Evolutionary conservation across 371 early-diverging fungal genomes (phyloP).

Genomic region (Dinochytrium kinnereticum): DNA sequence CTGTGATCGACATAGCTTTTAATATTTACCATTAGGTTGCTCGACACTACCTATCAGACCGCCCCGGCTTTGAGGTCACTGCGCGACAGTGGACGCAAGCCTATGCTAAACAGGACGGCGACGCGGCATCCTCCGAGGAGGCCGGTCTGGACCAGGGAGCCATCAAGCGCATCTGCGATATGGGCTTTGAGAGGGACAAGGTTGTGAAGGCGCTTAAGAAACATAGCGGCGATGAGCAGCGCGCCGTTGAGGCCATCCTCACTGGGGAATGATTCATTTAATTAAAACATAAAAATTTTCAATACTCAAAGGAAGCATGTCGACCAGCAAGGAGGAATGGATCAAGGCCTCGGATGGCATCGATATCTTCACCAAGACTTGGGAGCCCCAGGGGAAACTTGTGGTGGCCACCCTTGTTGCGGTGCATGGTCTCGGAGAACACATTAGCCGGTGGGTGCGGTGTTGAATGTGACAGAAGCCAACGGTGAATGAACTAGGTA

Average conservation of each 20-base stretch:
- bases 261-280: constrained; percentile 14
- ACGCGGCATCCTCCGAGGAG: constrained; percentile 16
- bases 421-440: constrained; percentile 33
- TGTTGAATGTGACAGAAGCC: not conserved
- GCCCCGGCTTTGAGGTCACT: constrained; percentile 45
- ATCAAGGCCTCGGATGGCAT: constrained; percentile 23
- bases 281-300: not conserved
- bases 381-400: constrained; percentile 22
- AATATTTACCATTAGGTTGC: constrained; percentile 36
- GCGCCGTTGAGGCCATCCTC: constrained; percentile 50
- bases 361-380: constrained; percentile 28
- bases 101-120: constrained; percentile 38
- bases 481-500: constrained; percentile 21
- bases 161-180: constrained; percentile 42
- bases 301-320: constrained; percentile 13
- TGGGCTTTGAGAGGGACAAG: constrained; percentile 51
- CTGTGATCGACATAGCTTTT: not conserved
- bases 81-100: constrained; percentile 51
- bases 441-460: constrained; percentile 10
- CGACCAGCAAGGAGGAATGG: constrained; percentile 34
- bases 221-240: constrained; percentile 42
- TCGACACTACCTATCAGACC: constrained; percentile 44
- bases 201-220: constrained; percentile 43
- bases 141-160: constrained; percentile 41
- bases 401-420: constrained; percentile 16